A percentile compares a stretch with the other conserved stretches of the same genome.
Evolutionary conservation across 2,329 filamentous ascomycete genomes (phyloP).

Genomic region (Xylariaceae sp.): DNA sequence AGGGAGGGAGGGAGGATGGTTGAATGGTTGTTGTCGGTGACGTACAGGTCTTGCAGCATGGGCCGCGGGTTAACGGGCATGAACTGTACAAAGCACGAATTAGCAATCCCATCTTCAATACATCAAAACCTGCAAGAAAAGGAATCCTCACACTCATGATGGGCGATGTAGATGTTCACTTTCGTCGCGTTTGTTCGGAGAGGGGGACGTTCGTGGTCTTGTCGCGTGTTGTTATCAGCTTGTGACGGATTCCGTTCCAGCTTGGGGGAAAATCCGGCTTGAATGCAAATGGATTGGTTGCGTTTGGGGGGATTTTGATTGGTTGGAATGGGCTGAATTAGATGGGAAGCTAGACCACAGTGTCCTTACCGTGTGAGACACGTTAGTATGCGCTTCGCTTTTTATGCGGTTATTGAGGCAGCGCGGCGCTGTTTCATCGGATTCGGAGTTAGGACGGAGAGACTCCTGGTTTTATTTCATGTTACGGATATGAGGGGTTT

Average conservation of each 20-base stretch:
- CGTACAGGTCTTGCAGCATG: slow-evolving; percentile 87
- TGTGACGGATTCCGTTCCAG: background rate
- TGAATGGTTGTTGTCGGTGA: background rate
- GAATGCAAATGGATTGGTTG: background rate
- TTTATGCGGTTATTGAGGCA: background rate
- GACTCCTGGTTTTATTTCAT: background rate
- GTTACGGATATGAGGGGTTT: background rate
- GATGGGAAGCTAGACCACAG: background rate
- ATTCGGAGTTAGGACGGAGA: background rate
- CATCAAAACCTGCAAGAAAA: background rate
- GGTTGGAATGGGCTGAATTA: background rate
- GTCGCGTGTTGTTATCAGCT: slow-evolving; percentile 15
- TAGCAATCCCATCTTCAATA: background rate
- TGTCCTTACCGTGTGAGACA: background rate
- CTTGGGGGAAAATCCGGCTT: slow-evolving; percentile 7
- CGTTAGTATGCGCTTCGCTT: background rate
- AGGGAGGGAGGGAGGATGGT: background rate
- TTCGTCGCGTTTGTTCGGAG: slow-evolving; percentile 10
- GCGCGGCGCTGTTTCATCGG: background rate
- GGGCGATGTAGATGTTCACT: slow-evolving; percentile 19
- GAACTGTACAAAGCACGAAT: slow-evolving; percentile 50
- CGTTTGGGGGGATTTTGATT: slow-evolving; percentile 7
- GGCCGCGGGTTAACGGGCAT: slow-evolving; percentile 95
- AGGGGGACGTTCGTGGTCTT: slow-evolving; percentile 4
- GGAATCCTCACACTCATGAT: slow-evolving; percentile 34